Evolutionary conservation across 805 yeast species (phyloP), one percentile per base, ranked within the genome.

Genomic region (Ogataea trehaloabstinens): DNA sequence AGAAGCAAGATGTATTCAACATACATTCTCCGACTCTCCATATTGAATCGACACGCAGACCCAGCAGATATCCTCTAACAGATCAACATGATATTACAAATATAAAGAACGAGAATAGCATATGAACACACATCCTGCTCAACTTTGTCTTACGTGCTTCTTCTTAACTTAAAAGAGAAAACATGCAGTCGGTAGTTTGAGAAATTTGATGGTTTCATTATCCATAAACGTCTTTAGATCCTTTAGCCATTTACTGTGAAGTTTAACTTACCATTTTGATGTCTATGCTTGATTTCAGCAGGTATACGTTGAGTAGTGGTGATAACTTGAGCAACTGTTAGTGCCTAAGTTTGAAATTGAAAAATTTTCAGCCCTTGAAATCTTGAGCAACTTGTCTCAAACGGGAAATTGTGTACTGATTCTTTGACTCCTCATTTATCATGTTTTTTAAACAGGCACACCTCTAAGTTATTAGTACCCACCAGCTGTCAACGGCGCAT

Each of bases 221-320:
- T 33, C 42, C 46, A 45, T 48, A 48, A 55, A 49, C 54, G 58
- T 51, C 57, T 52, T 55, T 55, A 47, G 54, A 51, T 58, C 63
- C 63, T 51, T 55, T 52, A 58, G 63, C 63, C 53, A 32, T 38
- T 21, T 27, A 22, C 11, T 27, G 30, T 7, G 15, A 17, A 8
- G n/a, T 16, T 8, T 20, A 15, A 56, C 61, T 41, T 54, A 55
- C 60, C 60, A 55, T 55, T 48, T 28, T 49, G n/a, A n/a, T n/a
- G n/a, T n/a, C n/a, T n/a, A n/a, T n/a, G n/a, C n/a, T n/a, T n/a
- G n/a, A n/a, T n/a, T n/a, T n/a, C n/a, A n/a, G n/a, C n/a, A n/a
- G n/a, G n/a, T n/a, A n/a, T n/a, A n/a, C n/a, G n/a, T 12, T 22
- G 25, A 10, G 25, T 22, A 22, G 25, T 22, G 40, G 30, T 31